A percentile compares a stretch with the other conserved stretches of the same genome.
phyloP scores from a whole-genome alignment of 257 asterid species.

The Ocimum tenuiflorum region DNA sequence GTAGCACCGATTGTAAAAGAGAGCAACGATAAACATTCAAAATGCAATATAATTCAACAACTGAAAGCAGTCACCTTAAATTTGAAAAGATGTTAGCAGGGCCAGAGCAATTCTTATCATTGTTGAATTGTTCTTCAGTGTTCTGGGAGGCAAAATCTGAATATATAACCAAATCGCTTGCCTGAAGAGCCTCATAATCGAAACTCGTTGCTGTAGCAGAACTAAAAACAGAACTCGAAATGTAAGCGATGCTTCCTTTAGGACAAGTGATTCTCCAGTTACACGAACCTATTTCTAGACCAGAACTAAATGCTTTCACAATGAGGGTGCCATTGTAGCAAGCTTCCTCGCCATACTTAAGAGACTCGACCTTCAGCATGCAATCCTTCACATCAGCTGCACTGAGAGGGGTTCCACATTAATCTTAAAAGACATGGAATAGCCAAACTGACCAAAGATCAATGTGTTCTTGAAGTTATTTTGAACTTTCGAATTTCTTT shows the following conservation, averaged over 20 bases:
- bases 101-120: slow-evolving; percentile 23
- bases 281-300: slow-evolving; percentile 85
- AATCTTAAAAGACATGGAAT: slow-evolving; percentile 12
- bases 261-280: slow-evolving; percentile 73
- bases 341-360: slow-evolving; percentile 77
- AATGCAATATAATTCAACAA: not conserved
- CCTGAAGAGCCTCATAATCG: slow-evolving; percentile 45
- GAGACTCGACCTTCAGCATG: slow-evolving; percentile 59
- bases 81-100: slow-evolving; percentile 18
- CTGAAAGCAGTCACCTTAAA: slow-evolving; percentile 36
- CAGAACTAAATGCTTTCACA: slow-evolving; percentile 70
- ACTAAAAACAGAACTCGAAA: slow-evolving; percentile 58
- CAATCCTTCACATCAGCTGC: slow-evolving; percentile 90
- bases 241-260: slow-evolving; percentile 48
- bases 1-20: not conserved
- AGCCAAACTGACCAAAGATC: no score
- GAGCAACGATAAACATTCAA: not conserved
- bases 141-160: slow-evolving; percentile 50
- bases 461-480: not conserved
- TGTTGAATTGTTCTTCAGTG: slow-evolving; percentile 18
- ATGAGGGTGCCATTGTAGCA: slow-evolving; percentile 73
- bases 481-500: not conserved
- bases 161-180: slow-evolving; percentile 58
- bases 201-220: slow-evolving; percentile 51
- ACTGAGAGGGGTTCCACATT: slow-evolving; percentile 49